Evolutionary conservation across 2,329 filamentous ascomycete genomes (phyloP).

Genomic region (Blastomyces silverae): DNA sequence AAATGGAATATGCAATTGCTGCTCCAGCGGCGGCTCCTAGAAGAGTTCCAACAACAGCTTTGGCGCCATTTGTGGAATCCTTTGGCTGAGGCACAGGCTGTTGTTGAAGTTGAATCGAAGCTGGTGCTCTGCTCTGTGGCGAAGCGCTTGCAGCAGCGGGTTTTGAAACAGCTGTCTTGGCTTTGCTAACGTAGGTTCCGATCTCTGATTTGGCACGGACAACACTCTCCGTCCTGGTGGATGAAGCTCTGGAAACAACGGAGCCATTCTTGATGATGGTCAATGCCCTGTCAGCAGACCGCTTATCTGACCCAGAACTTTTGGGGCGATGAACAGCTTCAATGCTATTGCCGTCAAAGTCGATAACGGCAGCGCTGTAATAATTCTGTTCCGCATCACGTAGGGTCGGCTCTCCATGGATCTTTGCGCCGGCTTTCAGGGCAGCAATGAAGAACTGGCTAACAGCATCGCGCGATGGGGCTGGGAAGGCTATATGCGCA

Average conservation of each 20-base stretch:
- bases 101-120: slow-evolving; percentile 22
- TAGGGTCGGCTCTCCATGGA: slow-evolving; percentile 51
- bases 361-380: slow-evolving; percentile 60
- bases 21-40: slow-evolving; percentile 73
- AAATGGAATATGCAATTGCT: slow-evolving; percentile 67
- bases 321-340: slow-evolving; percentile 58
- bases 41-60: slow-evolving; percentile 65
- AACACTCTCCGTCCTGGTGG: slow-evolving; percentile 30
- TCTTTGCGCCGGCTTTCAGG: slow-evolving; percentile 56
- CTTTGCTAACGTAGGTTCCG: slow-evolving; percentile 25
- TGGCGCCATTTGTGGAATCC: slow-evolving; percentile 40
- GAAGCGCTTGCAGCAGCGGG: slow-evolving; percentile 21
- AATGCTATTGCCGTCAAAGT: slow-evolving; percentile 78
- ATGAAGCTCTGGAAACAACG: slow-evolving; percentile 32
- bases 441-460: slow-evolving; percentile 65
- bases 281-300: slow-evolving; percentile 27
- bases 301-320: slow-evolving; percentile 27
- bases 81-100: slow-evolving; percentile 23
- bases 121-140: slow-evolving; percentile 16
- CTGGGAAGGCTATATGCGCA: slow-evolving; percentile 61
- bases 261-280: slow-evolving; percentile 36
- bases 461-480: slow-evolving; percentile 58
- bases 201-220: slow-evolving; percentile 28
- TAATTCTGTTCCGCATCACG: slow-evolving; percentile 50
- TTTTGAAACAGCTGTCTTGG: slow-evolving; percentile 26